A percentile compares a stretch with the other conserved stretches of the same genome.
phyloP scores from a whole-genome alignment of 495 filamentous ascomycete genomes.

The Massariosphaeria phaeospora region DNA sequence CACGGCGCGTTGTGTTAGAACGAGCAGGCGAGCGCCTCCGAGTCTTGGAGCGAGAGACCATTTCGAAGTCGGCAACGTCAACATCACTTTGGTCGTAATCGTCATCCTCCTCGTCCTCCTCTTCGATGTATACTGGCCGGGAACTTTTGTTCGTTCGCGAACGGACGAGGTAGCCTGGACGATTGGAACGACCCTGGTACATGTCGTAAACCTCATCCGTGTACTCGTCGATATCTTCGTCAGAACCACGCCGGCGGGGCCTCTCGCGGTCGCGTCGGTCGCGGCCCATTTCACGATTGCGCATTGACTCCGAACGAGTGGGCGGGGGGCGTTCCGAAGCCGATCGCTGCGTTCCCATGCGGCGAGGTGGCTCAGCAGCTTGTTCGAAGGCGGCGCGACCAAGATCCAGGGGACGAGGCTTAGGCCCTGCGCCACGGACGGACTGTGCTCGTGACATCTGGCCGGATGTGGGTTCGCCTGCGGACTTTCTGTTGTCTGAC shows the following conservation, averaged over 20 bases:
- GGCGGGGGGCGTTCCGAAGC: slow-evolving; percentile 38
- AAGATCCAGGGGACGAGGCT: slow-evolving; percentile 39
- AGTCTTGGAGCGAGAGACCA: slow-evolving; percentile 49
- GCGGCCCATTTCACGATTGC: background rate
- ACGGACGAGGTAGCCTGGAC: slow-evolving; percentile 6
- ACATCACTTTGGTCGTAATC: slow-evolving; percentile 57
- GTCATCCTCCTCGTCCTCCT: slow-evolving; percentile 54
- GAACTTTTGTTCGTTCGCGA: slow-evolving; percentile 27
- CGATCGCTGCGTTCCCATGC: slow-evolving; percentile 36
- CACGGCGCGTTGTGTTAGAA: slow-evolving; percentile 35
- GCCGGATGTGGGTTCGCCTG: slow-evolving; percentile 16
- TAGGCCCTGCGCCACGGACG: slow-evolving; percentile 35
- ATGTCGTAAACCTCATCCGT: slow-evolving; percentile 66
- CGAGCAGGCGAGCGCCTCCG: slow-evolving; percentile 27
- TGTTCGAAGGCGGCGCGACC: slow-evolving; percentile 42
- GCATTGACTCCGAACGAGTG: slow-evolving; percentile 18
- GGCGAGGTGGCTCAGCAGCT: slow-evolving; percentile 28
- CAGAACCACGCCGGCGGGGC: slow-evolving; percentile 15
- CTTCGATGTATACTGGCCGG: slow-evolving; percentile 51
- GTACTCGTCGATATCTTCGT: slow-evolving; percentile 52
- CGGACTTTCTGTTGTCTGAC: slow-evolving; percentile 51
- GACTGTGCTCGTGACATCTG: slow-evolving; percentile 34
- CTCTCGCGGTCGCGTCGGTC: slow-evolving; percentile 31
- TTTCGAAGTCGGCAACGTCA: slow-evolving; percentile 77
- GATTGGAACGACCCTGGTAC: slow-evolving; percentile 44